Percentiles rank a stretch among this genome's conserved stretches.
Conservation (phyloP, 306 rosid species). For the Psophocarpus tetragonolobus region DNA sequence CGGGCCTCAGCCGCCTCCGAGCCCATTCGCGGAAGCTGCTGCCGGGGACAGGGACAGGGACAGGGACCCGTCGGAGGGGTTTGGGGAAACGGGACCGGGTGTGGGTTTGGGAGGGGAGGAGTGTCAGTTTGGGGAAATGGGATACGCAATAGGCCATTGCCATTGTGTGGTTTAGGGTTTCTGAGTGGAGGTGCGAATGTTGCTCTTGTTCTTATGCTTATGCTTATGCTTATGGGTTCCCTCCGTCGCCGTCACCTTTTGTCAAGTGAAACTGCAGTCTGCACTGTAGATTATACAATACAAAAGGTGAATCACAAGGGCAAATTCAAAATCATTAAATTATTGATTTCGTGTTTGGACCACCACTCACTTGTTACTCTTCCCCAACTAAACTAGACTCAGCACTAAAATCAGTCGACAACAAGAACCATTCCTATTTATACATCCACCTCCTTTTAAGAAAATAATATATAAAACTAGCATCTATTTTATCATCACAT, state of each 20-base stretch:
- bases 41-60: too few species aligned
- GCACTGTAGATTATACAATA: not conserved
- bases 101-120: not conserved
- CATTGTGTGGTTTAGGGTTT: slow-evolving; percentile 19
- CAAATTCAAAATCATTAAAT: not conserved
- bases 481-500: too few species aligned
- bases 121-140: slow-evolving; percentile 13
- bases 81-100: not conserved
- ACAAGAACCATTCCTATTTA: too few species aligned
- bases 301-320: not conserved
- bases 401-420: too few species aligned
- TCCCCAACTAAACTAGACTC: not conserved
- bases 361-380: not conserved
- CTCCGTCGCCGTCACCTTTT: slow-evolving; percentile 21
- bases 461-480: too few species aligned
- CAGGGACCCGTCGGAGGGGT: not conserved
- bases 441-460: too few species aligned
- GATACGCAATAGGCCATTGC: slow-evolving; percentile 27
- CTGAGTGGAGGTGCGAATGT: not conserved
- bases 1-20: too few species aligned
- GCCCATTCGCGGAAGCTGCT: not conserved
- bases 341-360: not conserved
- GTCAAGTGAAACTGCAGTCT: not conserved
- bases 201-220: too few species aligned
- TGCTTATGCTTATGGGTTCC: too few species aligned